Evolutionary conservation across 2,329 filamentous ascomycete species (phyloP), one percentile per base, ranked within the genome.

Genomic region (Aulographum hederae): DNA sequence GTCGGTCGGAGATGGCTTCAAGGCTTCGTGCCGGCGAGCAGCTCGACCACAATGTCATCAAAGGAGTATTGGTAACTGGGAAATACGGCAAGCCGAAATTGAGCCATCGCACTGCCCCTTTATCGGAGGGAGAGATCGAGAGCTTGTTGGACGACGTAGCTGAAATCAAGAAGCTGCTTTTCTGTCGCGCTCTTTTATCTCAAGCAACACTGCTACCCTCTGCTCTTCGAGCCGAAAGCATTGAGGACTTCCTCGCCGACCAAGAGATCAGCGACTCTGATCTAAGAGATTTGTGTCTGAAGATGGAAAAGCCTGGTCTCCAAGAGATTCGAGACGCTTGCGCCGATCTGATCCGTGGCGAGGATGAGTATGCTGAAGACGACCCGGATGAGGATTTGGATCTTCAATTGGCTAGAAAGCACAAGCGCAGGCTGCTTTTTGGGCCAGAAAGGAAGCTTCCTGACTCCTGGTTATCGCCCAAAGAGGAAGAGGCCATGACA

Each of bases 301-400:
- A 58, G 36, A 45, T 64, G 29, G 61, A 65, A 35, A 51, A 55
- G 28, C 60, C 61, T 13, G 47, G 44, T n/a, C 47, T 64, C 2
- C 59, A 66, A 37, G 58, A 61, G 28, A 54, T 65, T 15, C 51
- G 60, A 26, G 60, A 66, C 42, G 60, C 61, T 11, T 65, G 61
- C 39, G 61, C 60, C 4, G 61, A 65, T 40, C 54, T 63, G 27
- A 48, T 52, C 3, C 48, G 52, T 20, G 46, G 51, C 3, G 49
- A 50, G 11, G 50, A 55, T 14, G 40, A 47, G 8, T 37, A 41
- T 4, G 45, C 46, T 3, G 38, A 47, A 2, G 38, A 34, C 3
- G 21, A 37, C 5, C 41, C 47, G 29, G 41, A 37, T 18, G 37
- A 45, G n/a, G 37, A 42, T 18, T 21, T 37, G 18, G 31, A 26